Evolutionary conservation across 2,329 filamentous ascomycete genomes (phyloP).

Genomic region (Xylaria digitata): DNA sequence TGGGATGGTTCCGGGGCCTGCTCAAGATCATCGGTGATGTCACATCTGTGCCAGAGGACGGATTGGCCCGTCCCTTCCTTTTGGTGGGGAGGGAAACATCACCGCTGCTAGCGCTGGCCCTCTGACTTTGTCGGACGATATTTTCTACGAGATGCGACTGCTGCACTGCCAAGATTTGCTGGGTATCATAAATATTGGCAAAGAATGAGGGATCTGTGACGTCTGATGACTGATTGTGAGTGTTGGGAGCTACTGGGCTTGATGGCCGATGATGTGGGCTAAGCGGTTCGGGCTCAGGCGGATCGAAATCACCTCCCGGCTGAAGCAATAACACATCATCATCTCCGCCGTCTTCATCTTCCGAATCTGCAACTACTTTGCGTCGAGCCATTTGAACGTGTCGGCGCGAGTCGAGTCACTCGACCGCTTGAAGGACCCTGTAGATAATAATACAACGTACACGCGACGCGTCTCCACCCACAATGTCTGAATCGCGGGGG

Average conservation of each 20-base stretch:
- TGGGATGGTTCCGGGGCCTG: slow-evolving; percentile 36
- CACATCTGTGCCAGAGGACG: slow-evolving; percentile 48
- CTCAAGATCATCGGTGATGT: slow-evolving; percentile 43
- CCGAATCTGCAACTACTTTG: slow-evolving; percentile 51
- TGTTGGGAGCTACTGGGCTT: slow-evolving; percentile 33
- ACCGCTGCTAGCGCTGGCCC: slow-evolving; percentile 48
- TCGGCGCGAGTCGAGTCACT: slow-evolving; percentile 5
- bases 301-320: slow-evolving; percentile 29
- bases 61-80: slow-evolving; percentile 39
- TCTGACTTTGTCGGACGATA: slow-evolving; percentile 51
- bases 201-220: slow-evolving; percentile 49
- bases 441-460: slow-evolving; percentile 8
- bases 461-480: slow-evolving; percentile 38
- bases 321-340: slow-evolving; percentile 39
- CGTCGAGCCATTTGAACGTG: slow-evolving; percentile 44
- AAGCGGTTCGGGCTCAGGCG: slow-evolving; percentile 48
- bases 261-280: slow-evolving; percentile 42
- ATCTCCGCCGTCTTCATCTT: slow-evolving; percentile 48
- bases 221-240: slow-evolving; percentile 40
- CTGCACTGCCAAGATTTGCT: slow-evolving; percentile 44
- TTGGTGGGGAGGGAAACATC: slow-evolving; percentile 45
- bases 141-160: slow-evolving; percentile 50
- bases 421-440: slow-evolving; percentile 1
- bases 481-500: neutral
- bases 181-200: slow-evolving; percentile 44